Evolutionary conservation across 306 rosid species (phyloP), one percentile per base, ranked within the genome.

Genomic region (Prunus kanzakura): DNA sequence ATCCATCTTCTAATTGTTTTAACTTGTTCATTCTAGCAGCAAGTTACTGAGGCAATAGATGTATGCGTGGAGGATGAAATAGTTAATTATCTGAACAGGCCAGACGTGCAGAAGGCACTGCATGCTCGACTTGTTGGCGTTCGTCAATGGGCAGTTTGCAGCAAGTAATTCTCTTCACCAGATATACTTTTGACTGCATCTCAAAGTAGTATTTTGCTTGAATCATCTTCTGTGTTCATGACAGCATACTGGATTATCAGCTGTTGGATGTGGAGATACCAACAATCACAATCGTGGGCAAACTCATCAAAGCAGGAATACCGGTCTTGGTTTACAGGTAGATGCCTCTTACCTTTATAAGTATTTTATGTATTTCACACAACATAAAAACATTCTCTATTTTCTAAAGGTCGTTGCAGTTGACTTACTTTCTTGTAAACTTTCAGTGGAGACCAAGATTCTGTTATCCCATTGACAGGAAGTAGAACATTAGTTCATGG

Each of bases 41-140:
- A 92, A 88, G 87, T 83, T 75, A 73, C 83, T 1, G 92, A 89
- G 78, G 80, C 86, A 0, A 76, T 95, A 62, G 99, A 95, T 82
- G 99, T 95, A 27, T 95, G 99, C 4, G 99, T 95, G 62, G 99
- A 95, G 78, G 99, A 95, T 52, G 91, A 95, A 84, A 87, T 88
- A 10, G 89, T 81, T 4, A 95, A 88, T 73, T 95, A 95, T 78
- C 83, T 95, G 65, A 95, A 95, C 77, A 80, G 97, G 73, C 83
- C 73, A 77, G 97, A 92, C 66, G 99, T 92, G 60, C 93, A 87
- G 64, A 88, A 86, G 47, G 93, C 97, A 13, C 90, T 95, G 64
- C 97, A 82, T 54, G 97, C 99, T 10, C 90, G 83, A 30, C 89
- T 95, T 49, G 92, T 95, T 61, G 97, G 97, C 57, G 92, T 84